Evolutionary conservation across 495 filamentous ascomycete species (phyloP).

Genomic region (Penicillium tannophilum): DNA sequence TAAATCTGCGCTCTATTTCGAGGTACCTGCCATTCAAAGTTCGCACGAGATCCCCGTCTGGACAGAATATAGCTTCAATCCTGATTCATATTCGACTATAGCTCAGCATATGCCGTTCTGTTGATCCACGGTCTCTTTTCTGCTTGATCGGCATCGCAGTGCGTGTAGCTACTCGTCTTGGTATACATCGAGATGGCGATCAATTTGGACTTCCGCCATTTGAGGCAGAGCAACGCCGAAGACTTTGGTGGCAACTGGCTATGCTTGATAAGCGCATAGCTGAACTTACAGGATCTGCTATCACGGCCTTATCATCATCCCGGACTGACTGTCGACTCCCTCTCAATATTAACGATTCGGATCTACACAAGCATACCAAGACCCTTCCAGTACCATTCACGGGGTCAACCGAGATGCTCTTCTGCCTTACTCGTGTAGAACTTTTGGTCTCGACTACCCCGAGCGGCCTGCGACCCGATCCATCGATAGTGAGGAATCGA

Average conservation of each 20-base stretch:
- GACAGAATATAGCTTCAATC: background rate
- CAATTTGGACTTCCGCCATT: conserved; percentile 65
- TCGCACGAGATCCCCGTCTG: background rate
- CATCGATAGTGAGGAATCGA: conserved; percentile 5
- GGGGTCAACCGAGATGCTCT: conserved; percentile 30
- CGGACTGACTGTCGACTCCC: conserved; percentile 33
- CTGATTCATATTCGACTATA: background rate
- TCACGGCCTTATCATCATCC: conserved; percentile 53
- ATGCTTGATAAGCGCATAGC: conserved; percentile 64
- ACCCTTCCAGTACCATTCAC: conserved; percentile 17
- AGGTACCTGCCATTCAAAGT: background rate
- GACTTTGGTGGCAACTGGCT: conserved; percentile 74
- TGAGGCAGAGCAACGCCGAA: conserved; percentile 66
- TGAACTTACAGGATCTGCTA: conserved; percentile 65
- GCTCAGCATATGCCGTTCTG: conserved; percentile 50
- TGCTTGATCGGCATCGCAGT: conserved; percentile 64
- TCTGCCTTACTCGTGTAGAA: conserved; percentile 39
- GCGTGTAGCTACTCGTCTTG: conserved; percentile 64
- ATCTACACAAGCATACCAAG: conserved; percentile 32
- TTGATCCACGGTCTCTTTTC: conserved; percentile 57
- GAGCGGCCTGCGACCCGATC: conserved; percentile 12
- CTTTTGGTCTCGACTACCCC: conserved; percentile 14
- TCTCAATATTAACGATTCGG: conserved; percentile 42
- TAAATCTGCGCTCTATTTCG: background rate
- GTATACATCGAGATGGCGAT: conserved; percentile 57